Percentiles rank a stretch among this genome's conserved stretches.
Evolutionary conservation across 306 rosid genomes (phyloP).

Genomic region (Gastrolobium bilobum): DNA sequence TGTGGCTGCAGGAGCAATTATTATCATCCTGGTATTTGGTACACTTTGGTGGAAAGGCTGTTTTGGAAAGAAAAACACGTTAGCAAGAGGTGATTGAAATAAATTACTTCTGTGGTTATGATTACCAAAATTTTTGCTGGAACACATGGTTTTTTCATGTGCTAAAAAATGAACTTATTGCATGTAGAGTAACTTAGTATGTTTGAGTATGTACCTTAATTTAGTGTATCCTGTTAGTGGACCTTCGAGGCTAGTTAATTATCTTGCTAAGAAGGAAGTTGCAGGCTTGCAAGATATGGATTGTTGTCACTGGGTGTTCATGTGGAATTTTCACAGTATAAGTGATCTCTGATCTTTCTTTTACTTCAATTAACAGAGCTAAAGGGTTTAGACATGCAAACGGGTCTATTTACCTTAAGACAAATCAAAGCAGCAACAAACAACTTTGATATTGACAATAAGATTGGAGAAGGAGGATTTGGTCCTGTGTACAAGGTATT

Average conservation of each 20-base stretch:
- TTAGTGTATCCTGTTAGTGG: neutral
- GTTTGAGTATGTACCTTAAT: neutral
- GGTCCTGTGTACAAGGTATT: conserved; percentile 76
- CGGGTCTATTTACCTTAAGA: conserved; percentile 55
- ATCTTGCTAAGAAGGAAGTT: neutral
- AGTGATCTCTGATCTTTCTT: conserved; percentile 33
- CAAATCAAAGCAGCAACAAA: conserved; percentile 70
- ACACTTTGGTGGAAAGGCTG: conserved; percentile 55
- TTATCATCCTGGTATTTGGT: conserved; percentile 45
- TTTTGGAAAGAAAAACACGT: conserved; percentile 45
- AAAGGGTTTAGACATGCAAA: conserved; percentile 56
- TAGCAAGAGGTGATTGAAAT: conserved; percentile 49
- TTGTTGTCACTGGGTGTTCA: neutral
- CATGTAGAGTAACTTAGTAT: neutral
- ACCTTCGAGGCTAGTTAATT: neutral
- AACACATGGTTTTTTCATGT: neutral
- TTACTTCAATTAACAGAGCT: conserved; percentile 55
- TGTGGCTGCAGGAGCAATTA: conserved; percentile 49
- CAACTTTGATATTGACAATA: conserved; percentile 62
- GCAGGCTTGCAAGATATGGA: neutral
- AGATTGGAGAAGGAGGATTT: conserved; percentile 86
- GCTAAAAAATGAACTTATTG: neutral
- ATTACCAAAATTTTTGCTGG: neutral
- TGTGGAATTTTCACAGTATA: neutral
- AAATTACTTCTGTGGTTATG: neutral